Base-by-base conservation (phyloP, 208 protist species). In the Wallacemonas rigidus region DNA sequence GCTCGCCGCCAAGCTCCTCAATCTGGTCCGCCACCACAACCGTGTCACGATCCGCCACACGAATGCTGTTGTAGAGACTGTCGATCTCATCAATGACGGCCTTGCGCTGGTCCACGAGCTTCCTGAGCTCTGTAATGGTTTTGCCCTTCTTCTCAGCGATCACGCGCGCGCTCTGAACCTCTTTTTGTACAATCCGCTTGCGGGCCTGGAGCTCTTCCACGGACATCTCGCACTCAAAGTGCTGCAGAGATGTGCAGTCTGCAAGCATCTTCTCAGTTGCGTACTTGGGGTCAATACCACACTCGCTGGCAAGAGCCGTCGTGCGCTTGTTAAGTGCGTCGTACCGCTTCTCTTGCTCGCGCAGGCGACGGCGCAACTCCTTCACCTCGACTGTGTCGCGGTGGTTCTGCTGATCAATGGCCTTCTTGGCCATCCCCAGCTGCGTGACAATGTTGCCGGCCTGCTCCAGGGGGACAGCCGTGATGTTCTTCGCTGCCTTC, bases 51-150 rank as follows among this genome's bases (percentile, higher is more conserved):
- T 94, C 88, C 14, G 79, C 72, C 38, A 93, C 85, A 41, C 91
- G 88, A 57, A 95, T 92, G 60, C 88, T 67, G 75, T 95, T 95
- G 78, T 94, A 90, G 38, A 94, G 69, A 0, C 79, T 72, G 70
- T 92, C 82, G 40, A 95, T 83, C 45, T 90, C 79, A 63, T 93
- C 83, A 61, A 90, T 80, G 56, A 83, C 70, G 48, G 72, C 80
- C 44, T 77, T 61, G 65, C 88, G 88, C 54, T 79, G 65, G 45
- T 81, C 71, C n/a, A 93, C 58, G 7, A 83, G 47, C 45, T 74
- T 77, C n/a, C 75, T 65, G 36, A 92, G 48, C 26, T 67, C 62
- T 41, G 82, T 38, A 56, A 95, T 77, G 14, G 88, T 71, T 15
- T 89, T 76, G 36, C 89, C 80, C 71, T 95, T 95, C 65, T 88